Evolutionary conservation across 345 rosid genomes (phyloP).

Genomic region (Camelina laxa): DNA sequence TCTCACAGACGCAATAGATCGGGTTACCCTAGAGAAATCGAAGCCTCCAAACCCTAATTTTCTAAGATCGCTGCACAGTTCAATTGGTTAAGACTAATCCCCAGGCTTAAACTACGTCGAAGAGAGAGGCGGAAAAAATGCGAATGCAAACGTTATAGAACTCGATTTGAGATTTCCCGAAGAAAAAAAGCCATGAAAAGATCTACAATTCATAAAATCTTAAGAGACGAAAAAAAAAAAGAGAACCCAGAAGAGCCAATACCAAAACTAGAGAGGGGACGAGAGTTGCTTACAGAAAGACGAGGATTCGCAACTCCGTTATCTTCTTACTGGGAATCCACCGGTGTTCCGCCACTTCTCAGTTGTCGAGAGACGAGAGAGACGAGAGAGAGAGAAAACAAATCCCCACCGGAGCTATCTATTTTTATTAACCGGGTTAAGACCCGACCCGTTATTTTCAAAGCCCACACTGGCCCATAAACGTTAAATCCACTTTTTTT

Average conservation of each 20-base stretch:
- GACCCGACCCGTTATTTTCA: slow-evolving; percentile 18
- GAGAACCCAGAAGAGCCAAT: neutral
- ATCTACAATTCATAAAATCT: slow-evolving; percentile 18
- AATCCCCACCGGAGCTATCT: slow-evolving; percentile 16
- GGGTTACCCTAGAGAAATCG: slow-evolving; percentile 1
- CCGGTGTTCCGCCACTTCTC: slow-evolving; percentile 29
- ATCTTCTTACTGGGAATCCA: slow-evolving; percentile 1
- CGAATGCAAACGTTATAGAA: neutral
- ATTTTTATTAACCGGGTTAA: slow-evolving; percentile 20
- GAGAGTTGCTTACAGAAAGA: slow-evolving; percentile 9
- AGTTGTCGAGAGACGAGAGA: slow-evolving; percentile 9
- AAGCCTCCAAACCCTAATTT: slow-evolving; percentile 38
- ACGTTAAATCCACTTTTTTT: neutral
- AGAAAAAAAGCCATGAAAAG: neutral
- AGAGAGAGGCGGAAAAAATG: too few relatives aligned
- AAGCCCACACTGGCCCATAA: slow-evolving; percentile 33
- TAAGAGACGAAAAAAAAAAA: too few relatives aligned
- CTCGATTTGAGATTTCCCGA: neutral
- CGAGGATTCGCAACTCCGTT: slow-evolving; percentile 16
- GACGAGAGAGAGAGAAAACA: neutral
- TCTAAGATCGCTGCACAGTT: neutral
- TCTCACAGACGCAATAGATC: slow-evolving; percentile 16
- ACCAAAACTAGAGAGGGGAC: neutral
- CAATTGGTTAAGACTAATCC: neutral
- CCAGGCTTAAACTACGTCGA: neutral